These are phyloP conservation scores for Xylaria bambusicola DNA, from an alignment of 495 filamentous ascomycete species.

Conservation along the genomic window DNA sequence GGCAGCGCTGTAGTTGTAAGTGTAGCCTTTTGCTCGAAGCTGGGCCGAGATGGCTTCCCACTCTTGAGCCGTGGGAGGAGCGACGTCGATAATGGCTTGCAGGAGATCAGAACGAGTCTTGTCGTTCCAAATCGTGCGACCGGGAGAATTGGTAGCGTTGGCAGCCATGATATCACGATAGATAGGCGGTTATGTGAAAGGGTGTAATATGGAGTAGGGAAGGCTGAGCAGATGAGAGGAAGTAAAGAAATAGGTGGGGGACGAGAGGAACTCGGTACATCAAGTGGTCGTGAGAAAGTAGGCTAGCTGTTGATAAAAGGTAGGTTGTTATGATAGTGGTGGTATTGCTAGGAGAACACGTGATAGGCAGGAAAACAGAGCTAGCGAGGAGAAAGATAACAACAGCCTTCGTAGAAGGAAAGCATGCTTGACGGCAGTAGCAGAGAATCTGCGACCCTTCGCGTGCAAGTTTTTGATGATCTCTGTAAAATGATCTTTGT, in stretches of 20 bases:
- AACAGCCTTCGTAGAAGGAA: background rate
- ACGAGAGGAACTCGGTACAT: too few species aligned
- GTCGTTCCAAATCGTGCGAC: constrained; percentile 33
- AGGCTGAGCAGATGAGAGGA: background rate
- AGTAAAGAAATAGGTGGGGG: too few species aligned
- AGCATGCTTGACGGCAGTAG: constrained; percentile 32
- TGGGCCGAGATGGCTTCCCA: constrained; percentile 28
- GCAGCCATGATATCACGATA: constrained; percentile 20
- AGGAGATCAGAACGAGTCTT: constrained; percentile 37
- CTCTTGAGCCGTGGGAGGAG: constrained; percentile 17
- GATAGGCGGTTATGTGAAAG: background rate
- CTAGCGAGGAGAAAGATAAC: background rate
- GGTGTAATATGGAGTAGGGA: background rate
- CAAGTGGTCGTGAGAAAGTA: background rate
- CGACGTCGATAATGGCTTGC: constrained; percentile 29
- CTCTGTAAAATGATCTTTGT: constrained; percentile 17
- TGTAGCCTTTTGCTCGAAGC: constrained; percentile 27
- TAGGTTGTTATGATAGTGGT: background rate
- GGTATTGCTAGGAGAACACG: background rate
- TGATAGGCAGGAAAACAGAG: background rate
- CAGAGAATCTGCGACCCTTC: constrained; percentile 32
- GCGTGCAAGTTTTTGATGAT: constrained; percentile 18
- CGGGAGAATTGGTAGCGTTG: constrained; percentile 3
- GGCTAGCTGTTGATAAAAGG: background rate
- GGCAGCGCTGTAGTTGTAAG: constrained; percentile 31